These are phyloP conservation scores for Inga laurina DNA, from an alignment of 306 rosid species.

Conservation along the genomic window DNA sequence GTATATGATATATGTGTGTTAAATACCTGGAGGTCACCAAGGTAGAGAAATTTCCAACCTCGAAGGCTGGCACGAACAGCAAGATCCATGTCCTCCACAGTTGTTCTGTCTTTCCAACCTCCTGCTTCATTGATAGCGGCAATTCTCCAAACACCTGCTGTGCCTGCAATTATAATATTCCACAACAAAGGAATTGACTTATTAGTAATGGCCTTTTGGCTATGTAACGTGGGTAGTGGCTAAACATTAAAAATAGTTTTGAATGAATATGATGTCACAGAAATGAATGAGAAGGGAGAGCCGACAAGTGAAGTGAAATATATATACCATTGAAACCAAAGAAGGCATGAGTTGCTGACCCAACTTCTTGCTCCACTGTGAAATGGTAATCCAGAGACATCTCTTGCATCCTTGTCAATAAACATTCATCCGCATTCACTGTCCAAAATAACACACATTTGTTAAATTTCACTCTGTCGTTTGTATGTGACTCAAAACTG, in stretches of 20 bases:
- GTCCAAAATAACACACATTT: slow-evolving; percentile 24
- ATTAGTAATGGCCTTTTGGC: background rate
- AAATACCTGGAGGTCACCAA: slow-evolving; percentile 91
- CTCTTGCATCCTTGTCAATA: slow-evolving; percentile 98
- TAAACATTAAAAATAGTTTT: background rate
- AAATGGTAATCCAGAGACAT: slow-evolving; percentile 99
- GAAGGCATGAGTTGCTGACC: slow-evolving; percentile 97
- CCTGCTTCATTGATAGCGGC: slow-evolving; percentile 98
- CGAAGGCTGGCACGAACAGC: slow-evolving; percentile 97
- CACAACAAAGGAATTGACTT: background rate
- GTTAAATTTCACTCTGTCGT: background rate
- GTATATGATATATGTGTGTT: no score
- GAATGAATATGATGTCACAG: background rate
- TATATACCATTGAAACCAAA: slow-evolving; percentile 89
- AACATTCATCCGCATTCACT: slow-evolving; percentile 90
- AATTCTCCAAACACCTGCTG: slow-evolving; percentile 98
- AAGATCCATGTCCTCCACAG: slow-evolving; percentile 99
- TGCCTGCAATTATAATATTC: slow-evolving; percentile 53
- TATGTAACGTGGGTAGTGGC: background rate
- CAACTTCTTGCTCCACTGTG: slow-evolving; percentile 99
- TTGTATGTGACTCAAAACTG: slow-evolving; percentile 43
- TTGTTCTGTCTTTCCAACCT: slow-evolving; percentile 98
- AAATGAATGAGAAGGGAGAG: background rate
- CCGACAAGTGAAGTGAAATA: background rate
- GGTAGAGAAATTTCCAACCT: slow-evolving; percentile 97